Evolutionary conservation across 805 yeast genomes (phyloP).

Genomic region (Lipomyces chichibuensis): DNA sequence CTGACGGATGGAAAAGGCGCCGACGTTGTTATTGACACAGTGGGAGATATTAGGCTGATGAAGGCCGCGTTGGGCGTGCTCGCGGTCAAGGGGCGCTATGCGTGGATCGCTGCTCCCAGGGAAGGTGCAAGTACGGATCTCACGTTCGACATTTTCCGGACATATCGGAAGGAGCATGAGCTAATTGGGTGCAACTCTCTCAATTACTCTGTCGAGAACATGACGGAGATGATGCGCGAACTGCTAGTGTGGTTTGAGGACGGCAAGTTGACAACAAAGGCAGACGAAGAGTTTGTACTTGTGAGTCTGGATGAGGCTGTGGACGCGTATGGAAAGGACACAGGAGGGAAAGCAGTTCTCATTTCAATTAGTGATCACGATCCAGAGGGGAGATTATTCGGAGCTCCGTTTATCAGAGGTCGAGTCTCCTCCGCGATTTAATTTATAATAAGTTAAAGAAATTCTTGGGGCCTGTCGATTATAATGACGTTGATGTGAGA

Average conservation of each 20-base stretch:
- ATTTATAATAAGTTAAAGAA: too few relatives aligned
- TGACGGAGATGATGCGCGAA: neutral
- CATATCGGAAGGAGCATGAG: neutral
- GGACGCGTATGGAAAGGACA: neutral
- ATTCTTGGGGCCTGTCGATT: too few relatives aligned
- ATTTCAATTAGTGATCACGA: neutral
- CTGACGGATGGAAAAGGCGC: neutral
- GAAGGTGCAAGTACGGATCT: neutral
- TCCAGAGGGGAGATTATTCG: too few relatives aligned
- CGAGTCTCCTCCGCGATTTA: too few relatives aligned
- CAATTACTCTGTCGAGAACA: neutral
- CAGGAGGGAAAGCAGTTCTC: neutral
- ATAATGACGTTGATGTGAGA: too few relatives aligned
- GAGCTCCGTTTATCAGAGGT: too few relatives aligned
- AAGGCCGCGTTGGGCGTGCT: conserved; percentile 2
- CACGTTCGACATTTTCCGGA: neutral
- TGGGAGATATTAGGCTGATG: neutral
- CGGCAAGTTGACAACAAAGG: neutral
- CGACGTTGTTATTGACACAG: neutral
- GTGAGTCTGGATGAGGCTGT: neutral
- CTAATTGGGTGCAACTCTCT: neutral
- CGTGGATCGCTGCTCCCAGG: conserved; percentile 1
- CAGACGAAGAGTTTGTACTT: neutral
- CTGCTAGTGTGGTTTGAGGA: neutral
- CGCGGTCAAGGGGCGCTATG: neutral